Conservation (phyloP, 805 yeast genomes). For the Candida ipomoeae region DNA sequence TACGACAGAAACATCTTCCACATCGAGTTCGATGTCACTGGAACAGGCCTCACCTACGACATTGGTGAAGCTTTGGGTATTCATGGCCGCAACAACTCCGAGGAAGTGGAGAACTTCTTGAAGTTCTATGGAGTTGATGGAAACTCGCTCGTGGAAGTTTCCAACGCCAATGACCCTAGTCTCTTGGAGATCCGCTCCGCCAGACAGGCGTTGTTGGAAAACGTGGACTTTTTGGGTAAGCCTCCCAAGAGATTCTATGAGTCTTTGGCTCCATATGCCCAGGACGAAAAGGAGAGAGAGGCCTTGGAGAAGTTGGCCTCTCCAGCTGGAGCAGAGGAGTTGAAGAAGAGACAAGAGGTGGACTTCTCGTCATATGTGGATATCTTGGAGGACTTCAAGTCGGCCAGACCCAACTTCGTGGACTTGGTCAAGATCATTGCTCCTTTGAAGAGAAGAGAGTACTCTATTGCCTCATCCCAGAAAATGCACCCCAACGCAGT, state of each 20-base stretch:
- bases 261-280: conserved; percentile 66
- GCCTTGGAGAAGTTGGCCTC: conserved; percentile 61
- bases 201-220: conserved; percentile 74
- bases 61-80: conserved; percentile 97
- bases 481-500: conserved; percentile 86
- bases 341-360: conserved; percentile 80
- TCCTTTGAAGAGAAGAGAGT: conserved; percentile 93
- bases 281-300: conserved; percentile 62
- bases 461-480: conserved; percentile 96
- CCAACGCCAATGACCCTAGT: conserved; percentile 59
- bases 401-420: conserved; percentile 72
- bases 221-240: conserved; percentile 85
- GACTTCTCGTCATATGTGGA: conserved; percentile 80
- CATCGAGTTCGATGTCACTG: conserved; percentile 86
- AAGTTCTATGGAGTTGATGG: conserved; percentile 67
- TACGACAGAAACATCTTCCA: conserved; percentile 96
- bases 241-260: conserved; percentile 95
- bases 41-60: conserved; percentile 86
- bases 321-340: conserved; percentile 77
- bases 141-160: conserved; percentile 63
- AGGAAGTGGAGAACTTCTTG: conserved; percentile 65
- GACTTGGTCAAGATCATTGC: conserved; percentile 72
- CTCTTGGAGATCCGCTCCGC: conserved; percentile 72
- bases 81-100: conserved; percentile 78
- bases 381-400: conserved; percentile 69